phyloP scores from a whole-genome alignment of 2,329 filamentous ascomycete genomes.

The Aspergillus bombycis region DNA sequence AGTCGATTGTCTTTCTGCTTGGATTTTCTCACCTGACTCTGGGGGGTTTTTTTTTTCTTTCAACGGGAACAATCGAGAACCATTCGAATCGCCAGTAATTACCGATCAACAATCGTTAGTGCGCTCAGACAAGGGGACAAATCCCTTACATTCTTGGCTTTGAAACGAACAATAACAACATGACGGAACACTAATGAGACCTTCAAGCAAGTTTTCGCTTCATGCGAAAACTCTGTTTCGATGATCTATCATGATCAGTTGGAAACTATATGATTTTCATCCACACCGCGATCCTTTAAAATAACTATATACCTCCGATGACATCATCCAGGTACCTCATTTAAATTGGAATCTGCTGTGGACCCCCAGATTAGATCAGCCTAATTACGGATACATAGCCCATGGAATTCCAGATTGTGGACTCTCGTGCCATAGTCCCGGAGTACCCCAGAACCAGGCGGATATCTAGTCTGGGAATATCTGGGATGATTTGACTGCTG shows the following conservation, averaged over 20 bases:
- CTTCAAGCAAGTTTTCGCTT: background rate
- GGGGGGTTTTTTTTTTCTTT: background rate
- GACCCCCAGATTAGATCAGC: background rate
- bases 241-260: background rate
- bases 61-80: background rate
- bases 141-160: background rate
- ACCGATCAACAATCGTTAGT: background rate
- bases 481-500: background rate
- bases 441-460: background rate
- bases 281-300: background rate
- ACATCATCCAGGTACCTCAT: background rate
- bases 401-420: background rate
- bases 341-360: background rate
- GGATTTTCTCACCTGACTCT: background rate
- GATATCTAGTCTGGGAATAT: background rate
- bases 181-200: background rate
- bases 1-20: background rate
- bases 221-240: background rate
- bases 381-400: background rate
- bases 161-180: constrained; percentile 10
- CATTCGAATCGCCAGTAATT: background rate
- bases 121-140: background rate
- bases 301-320: background rate
- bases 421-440: background rate
- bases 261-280: background rate